Evolutionary conservation across 208 protist species (phyloP), one percentile per base, ranked within the genome.

Genomic region (Phytomonas sp.): DNA sequence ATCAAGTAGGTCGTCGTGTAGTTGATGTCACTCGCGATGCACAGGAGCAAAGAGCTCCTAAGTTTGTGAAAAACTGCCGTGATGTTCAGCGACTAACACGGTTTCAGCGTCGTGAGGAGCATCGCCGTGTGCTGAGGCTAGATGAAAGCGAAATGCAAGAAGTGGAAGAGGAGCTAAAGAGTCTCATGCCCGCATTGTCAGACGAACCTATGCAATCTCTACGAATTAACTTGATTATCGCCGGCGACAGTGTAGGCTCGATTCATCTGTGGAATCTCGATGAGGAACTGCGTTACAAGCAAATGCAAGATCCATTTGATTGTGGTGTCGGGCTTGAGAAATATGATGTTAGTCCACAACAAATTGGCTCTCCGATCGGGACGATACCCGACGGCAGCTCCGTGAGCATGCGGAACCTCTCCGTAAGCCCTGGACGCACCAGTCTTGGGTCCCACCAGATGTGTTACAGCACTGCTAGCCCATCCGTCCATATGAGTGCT

Each of bases 261-360:
- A 73, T 96, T 60, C 88, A 94, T 69, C 33, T 96, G n/a, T 96
- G 91, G 88, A 89, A 96, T 67, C 73, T 96, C 1, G 86, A 92
- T 60, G 88, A 94, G 72, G 88, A 96, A 70, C 77, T 96, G 33
- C 73, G 70, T 60, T 70, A 71, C 19, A 56, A 56, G 45, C 45
- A 56, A 56, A 56, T 56, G 19, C 45, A 56, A 6, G 45, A 56
- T 26, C 45, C 45, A 12, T 56, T 56, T 56, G 45, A 56, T 26
- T 56, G 45, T 26, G 45, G 45, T 1, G 45, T 56, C 4, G 45
- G 45, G 45, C 10, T 56, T 23, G 16, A 56, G 19, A 56, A 6
- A 19, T 23, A 56, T 56, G 45, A 56, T 56, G 7, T 56, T 23
- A 56, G 45, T 26, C 45, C 45, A 11, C 10, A 49, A 16, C 40